Base-by-base conservation (phyloP, 345 rosid genomes). In the Alliaria petiolata region DNA sequence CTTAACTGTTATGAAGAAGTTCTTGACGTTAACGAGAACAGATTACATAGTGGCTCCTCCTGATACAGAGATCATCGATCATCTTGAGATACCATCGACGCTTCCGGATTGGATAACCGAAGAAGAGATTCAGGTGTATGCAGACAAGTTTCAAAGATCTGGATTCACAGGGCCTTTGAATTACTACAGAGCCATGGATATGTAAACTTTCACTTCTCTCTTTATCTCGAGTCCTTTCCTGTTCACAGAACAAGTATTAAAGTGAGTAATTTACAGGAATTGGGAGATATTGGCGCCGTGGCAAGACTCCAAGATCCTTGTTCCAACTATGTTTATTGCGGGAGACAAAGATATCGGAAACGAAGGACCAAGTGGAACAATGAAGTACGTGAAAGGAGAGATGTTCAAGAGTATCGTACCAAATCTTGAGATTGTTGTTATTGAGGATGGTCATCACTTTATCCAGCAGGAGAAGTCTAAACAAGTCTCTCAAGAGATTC, bases 401-500 rank as follows among this genome's bases (percentile, higher is more conserved):
- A 17, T 66, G 22, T 86, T 85, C 79, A 89, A 80, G 80, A 79
- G 67, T 25, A 5, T 81, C 17, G 83, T 89, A 25, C 88, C 87
- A 3, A 58, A 85, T 40, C 87, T 84, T 31, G 85, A 89, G 74
- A 75, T 85, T 42, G 80, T 54, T 43, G 54, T 89, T 66, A 66
- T 89, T 66, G 83, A 83, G 22, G 85, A 85, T 50, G 90, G 83
- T n/a, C 96, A 87, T 71, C 90, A 87, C 78, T 87, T 67, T 69
- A 81, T 89, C 51, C 87, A 84, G 10, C 81, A 79, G 65, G 92
- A 89, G 79, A 85, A 76, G 80, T 75, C 83, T 68, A 55, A 81
- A 69, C 55, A 79, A 72, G 87, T 85, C n/a, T 86, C 88, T 0
- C 55, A 83, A 25, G 86, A 89, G 80, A 85, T 86, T 17, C 79